Evolutionary conservation across 2,329 filamentous ascomycete genomes (phyloP).

Genomic region (Curvularia lunata): DNA sequence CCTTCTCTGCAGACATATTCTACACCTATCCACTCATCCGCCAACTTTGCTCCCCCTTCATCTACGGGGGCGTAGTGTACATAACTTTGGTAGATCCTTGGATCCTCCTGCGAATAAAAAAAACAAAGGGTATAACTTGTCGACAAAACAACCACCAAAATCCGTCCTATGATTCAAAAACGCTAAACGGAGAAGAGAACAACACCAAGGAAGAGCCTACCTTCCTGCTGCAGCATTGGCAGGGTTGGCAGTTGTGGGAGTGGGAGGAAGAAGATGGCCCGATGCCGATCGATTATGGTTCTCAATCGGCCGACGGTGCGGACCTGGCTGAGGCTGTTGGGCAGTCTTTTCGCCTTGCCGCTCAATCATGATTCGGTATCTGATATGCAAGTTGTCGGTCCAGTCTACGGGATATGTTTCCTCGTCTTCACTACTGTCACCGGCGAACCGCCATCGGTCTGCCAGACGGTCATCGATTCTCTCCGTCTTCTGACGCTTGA

Average conservation of each 20-base stretch:
- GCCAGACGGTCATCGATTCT: conserved; percentile 43
- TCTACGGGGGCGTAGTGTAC: conserved; percentile 26
- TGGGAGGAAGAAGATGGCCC: conserved; percentile 45
- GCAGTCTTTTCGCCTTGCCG: conserved; percentile 50
- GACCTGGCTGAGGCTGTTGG: conserved; percentile 33
- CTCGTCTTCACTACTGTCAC: conserved; percentile 80
- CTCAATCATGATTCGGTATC: conserved; percentile 60
- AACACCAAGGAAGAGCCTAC: conserved; percentile 23
- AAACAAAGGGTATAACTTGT: conserved; percentile 44
- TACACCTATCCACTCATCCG: background rate
- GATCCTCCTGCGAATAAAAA: conserved; percentile 31
- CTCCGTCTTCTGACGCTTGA: conserved; percentile 57
- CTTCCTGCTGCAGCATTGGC: conserved; percentile 11
- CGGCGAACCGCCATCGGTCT: conserved; percentile 78
- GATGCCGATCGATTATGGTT: conserved; percentile 47
- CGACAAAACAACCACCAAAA: conserved; percentile 29
- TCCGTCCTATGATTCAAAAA: conserved; percentile 24
- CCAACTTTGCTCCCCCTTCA: conserved; percentile 5
- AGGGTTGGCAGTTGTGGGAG: conserved; percentile 30
- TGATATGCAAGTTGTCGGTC: conserved; percentile 63
- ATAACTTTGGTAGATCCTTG: conserved; percentile 32
- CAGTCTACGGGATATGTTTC: conserved; percentile 78
- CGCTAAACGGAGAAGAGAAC: conserved; percentile 12
- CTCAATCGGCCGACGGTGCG: conserved; percentile 40
- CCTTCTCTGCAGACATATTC: conserved; percentile 22